phyloP scores from a whole-genome alignment of 1,284 basidiomycete species.

The Malassezia slooffiae region DNA sequence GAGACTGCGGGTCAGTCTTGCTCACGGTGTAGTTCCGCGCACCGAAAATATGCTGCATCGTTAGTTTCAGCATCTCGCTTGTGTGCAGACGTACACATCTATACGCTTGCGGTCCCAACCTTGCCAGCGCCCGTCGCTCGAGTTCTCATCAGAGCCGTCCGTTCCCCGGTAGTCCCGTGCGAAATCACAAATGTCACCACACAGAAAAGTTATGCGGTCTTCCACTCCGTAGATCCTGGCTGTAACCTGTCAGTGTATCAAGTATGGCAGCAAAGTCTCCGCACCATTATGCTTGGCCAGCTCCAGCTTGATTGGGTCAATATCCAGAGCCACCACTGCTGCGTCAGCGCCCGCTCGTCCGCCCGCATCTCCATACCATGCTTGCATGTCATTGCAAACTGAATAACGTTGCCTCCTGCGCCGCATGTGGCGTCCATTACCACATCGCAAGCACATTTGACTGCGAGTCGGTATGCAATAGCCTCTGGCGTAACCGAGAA shows the following conservation, averaged over 20 bases:
- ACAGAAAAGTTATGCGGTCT: constrained; percentile 83
- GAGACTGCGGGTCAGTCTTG: constrained; percentile 15
- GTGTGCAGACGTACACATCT: constrained; percentile 11
- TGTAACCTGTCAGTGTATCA: not conserved
- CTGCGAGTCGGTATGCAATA: constrained; percentile 81
- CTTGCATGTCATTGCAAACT: constrained; percentile 88
- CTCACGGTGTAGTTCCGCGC: too few relatives aligned
- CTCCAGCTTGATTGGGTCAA: constrained; percentile 66
- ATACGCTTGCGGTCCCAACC: constrained; percentile 12
- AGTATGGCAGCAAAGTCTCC: too few relatives aligned
- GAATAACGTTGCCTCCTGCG: constrained; percentile 92
- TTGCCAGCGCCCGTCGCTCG: constrained; percentile 14
- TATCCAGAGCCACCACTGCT: constrained; percentile 84
- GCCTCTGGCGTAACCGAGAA: constrained; percentile 89
- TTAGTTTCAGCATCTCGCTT: not conserved
- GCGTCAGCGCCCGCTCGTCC: not conserved
- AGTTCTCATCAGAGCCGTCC: constrained; percentile 29
- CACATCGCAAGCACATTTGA: constrained; percentile 56
- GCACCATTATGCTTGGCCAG: constrained; percentile 72
- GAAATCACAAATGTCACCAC: constrained; percentile 74
- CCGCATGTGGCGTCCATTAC: constrained; percentile 91
- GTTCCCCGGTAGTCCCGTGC: constrained; percentile 46
- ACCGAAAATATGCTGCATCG: constrained; percentile 6
- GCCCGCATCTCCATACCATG: constrained; percentile 46
- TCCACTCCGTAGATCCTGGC: constrained; percentile 78